Percentiles rank a stretch among this genome's conserved stretches.
phyloP scores from a whole-genome alignment of 768 basidiomycete species.

The Leucosporidium yakuticum region DNA sequence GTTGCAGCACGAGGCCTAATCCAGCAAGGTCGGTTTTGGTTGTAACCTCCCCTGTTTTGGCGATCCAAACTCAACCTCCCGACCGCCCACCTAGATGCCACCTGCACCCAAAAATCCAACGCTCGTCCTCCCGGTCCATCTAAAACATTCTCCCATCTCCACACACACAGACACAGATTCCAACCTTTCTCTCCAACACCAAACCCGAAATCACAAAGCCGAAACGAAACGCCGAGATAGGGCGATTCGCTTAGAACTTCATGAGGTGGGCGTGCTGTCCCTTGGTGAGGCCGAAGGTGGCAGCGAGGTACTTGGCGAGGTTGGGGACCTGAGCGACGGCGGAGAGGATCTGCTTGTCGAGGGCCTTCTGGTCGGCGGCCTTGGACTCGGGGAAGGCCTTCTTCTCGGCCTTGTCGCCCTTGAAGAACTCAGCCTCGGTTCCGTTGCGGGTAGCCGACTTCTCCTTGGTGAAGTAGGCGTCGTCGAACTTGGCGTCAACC shows the following conservation, averaged over 20 bases:
- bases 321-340: constrained; percentile 85
- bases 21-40: too few relatives aligned
- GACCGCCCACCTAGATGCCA: too few relatives aligned
- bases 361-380: constrained; percentile 66
- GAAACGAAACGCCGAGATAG: neutral
- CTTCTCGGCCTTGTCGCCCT: constrained; percentile 68
- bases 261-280: constrained; percentile 95
- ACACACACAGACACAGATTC: too few relatives aligned
- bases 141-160: too few relatives aligned
- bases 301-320: constrained; percentile 85
- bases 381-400: constrained; percentile 61
- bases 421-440: constrained; percentile 96
- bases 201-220: neutral
- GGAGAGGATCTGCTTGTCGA: constrained; percentile 71
- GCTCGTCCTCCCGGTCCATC: too few relatives aligned
- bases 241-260: constrained; percentile 58
- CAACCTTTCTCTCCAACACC: neutral
- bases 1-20: too few relatives aligned
- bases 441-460: constrained; percentile 62
- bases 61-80: too few relatives aligned
- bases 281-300: constrained; percentile 90
- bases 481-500: constrained; percentile 85
- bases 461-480: constrained; percentile 85
- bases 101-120: too few relatives aligned
- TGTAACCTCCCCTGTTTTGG: too few relatives aligned